Percentiles rank a stretch among this genome's conserved stretches.
phyloP scores from a whole-genome alignment of 768 basidiomycete species.

The Termitomyces sp. region DNA sequence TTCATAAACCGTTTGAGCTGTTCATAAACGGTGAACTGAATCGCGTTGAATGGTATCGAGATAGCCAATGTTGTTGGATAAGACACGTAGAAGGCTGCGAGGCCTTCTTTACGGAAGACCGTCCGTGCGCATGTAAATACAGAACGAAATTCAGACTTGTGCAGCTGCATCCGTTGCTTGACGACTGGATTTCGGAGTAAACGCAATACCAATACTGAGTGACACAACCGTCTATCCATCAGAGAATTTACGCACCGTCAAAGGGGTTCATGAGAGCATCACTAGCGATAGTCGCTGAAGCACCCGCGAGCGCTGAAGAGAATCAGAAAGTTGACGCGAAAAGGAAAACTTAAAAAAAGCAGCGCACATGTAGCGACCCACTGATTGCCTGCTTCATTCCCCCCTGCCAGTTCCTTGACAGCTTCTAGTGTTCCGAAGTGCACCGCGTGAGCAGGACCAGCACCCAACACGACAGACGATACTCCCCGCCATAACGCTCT shows the following conservation, averaged over 20 bases:
- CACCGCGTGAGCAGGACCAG: conserved; percentile 96
- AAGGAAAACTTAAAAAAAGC: not conserved
- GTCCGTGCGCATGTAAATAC: conserved; percentile 81
- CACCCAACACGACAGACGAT: conserved; percentile 91
- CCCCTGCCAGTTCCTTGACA: conserved; percentile 89
- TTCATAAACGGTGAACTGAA: conserved; percentile 96
- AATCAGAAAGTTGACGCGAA: not conserved
- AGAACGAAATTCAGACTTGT: conserved; percentile 86
- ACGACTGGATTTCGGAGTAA: conserved; percentile 56
- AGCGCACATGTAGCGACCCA: conserved; percentile 84
- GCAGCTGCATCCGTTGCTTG: conserved; percentile 99
- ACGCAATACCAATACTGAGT: not conserved
- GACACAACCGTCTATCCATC: not conserved
- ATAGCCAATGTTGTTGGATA: conserved; percentile 98
- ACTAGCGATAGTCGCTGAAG: conserved; percentile 88
- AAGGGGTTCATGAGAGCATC: conserved; percentile 99
- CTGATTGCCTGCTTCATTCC: conserved; percentile 75
- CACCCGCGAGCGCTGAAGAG: conserved; percentile 79
- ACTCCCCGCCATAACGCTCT: conserved; percentile 94
- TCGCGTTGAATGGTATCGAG: conserved; percentile 96
- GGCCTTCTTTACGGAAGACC: conserved; percentile 82
- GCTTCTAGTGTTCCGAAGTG: conserved; percentile 97
- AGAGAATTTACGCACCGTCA: conserved; percentile 63
- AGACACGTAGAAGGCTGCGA: conserved; percentile 93
- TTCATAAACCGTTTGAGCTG: conserved; percentile 84